Conservation (phyloP, 2,329 filamentous ascomycete species). For the Arachnopeziza araneosa region DNA sequence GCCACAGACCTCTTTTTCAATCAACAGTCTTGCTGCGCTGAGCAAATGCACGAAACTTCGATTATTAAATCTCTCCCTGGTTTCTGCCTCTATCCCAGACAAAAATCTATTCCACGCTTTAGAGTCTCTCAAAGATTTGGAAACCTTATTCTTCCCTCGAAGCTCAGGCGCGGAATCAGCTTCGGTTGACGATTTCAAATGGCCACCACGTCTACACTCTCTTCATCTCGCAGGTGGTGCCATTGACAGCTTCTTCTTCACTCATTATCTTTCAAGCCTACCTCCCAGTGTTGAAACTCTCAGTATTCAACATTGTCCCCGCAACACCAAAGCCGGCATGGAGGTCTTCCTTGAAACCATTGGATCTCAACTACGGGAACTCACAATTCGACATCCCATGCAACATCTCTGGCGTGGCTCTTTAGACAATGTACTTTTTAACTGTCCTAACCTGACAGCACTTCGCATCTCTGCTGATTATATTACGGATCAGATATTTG, state of each 20-base stretch:
- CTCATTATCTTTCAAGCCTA: slow-evolving; percentile 16
- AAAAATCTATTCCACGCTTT: slow-evolving; percentile 29
- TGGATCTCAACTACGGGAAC: slow-evolving; percentile 24
- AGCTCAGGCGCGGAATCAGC: slow-evolving; percentile 15
- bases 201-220: slow-evolving; percentile 28
- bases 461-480: slow-evolving; percentile 31
- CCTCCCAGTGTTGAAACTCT: slow-evolving; percentile 21
- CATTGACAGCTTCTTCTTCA: slow-evolving; percentile 24
- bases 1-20: slow-evolving; percentile 30
- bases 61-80: slow-evolving; percentile 29
- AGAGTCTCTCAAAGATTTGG: slow-evolving; percentile 23
- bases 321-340: slow-evolving; percentile 19
- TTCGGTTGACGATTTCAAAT: slow-evolving; percentile 10
- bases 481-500: slow-evolving; percentile 24
- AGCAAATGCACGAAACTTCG: slow-evolving; percentile 29
- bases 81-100: slow-evolving; percentile 29
- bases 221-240: slow-evolving; percentile 31
- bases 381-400: slow-evolving; percentile 32
- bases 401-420: slow-evolving; percentile 18
- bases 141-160: slow-evolving; percentile 30
- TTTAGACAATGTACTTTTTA: slow-evolving; percentile 20
- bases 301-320: slow-evolving; percentile 30
- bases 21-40: slow-evolving; percentile 31
- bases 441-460: slow-evolving; percentile 24
- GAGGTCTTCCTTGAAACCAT: slow-evolving; percentile 17